Conservation (phyloP, 352 stramenopile genomes). For the Discostella stelligera region DNA sequence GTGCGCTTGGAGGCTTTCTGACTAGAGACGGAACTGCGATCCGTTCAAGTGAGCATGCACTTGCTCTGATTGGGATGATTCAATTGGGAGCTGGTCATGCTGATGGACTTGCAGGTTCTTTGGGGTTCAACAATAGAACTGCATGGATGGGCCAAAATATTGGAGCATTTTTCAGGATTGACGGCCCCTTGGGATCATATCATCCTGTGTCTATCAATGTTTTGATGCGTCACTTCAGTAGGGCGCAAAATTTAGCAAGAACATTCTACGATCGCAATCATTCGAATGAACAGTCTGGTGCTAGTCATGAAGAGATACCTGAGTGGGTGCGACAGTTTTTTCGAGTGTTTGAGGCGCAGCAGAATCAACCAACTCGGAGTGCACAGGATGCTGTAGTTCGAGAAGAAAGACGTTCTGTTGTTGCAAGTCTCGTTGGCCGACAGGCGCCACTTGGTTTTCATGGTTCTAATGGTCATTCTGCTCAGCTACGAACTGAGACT, state of each 20-base stretch:
- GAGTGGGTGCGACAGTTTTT: conserved; percentile 23
- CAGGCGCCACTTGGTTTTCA: conserved; percentile 18
- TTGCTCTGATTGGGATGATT: conserved; percentile 13
- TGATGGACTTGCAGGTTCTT: not conserved
- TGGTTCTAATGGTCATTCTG: not conserved
- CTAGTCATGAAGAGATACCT: conserved; percentile 17
- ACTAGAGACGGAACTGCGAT: conserved; percentile 1
- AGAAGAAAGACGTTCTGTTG: not conserved
- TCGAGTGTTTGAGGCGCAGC: conserved; percentile 10
- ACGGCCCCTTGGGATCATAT: conserved; percentile 8
- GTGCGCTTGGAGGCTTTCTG: conserved; percentile 9
- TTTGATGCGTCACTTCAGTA: conserved; percentile 8
- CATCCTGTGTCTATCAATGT: not conserved
- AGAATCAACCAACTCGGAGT: conserved; percentile 1
- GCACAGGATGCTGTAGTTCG: not conserved
- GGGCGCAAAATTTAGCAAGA: conserved; percentile 14
- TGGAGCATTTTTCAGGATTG: conserved; percentile 1
- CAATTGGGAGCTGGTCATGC: conserved; percentile 11
- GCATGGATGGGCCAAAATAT: conserved; percentile 1
- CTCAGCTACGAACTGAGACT: conserved; percentile 9
- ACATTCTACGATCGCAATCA: conserved; percentile 10
- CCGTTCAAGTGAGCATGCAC: not conserved
- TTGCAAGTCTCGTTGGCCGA: conserved; percentile 9
- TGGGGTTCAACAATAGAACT: conserved; percentile 7
- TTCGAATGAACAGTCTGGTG: conserved; percentile 12